Evolutionary conservation across 2,329 filamentous ascomycete species (phyloP).

Genomic region (Alternaria postmessia): DNA sequence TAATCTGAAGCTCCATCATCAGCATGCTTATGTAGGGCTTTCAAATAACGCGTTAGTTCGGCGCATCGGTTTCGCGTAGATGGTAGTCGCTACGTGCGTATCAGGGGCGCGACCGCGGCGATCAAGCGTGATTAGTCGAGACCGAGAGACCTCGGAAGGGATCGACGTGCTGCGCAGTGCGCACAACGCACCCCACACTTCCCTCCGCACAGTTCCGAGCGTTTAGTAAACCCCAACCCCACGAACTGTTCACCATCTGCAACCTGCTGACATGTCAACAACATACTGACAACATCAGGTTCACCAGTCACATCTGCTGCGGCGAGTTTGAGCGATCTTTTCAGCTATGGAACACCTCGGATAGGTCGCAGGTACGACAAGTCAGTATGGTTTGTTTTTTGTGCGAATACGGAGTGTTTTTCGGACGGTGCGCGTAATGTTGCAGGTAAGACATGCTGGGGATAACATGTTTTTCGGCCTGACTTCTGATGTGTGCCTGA

Average conservation of each 20-base stretch:
- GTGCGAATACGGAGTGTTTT: no score
- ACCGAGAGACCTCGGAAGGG: neutral
- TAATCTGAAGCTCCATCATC: neutral
- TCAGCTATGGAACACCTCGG: neutral
- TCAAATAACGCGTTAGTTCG: neutral
- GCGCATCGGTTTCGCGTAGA: neutral
- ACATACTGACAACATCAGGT: neutral
- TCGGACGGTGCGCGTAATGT: neutral
- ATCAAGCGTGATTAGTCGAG: neutral
- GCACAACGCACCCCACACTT: neutral
- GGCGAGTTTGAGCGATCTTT: neutral
- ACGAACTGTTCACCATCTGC: neutral
- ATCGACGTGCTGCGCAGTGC: neutral
- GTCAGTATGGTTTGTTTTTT: neutral
- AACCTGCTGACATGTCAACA: neutral
- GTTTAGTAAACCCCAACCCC: neutral
- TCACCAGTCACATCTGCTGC: fast-evolving
- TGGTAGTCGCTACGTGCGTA: neutral
- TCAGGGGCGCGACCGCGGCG: neutral
- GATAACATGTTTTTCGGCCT: no score
- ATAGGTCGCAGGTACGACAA: neutral
- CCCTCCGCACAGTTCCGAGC: neutral
- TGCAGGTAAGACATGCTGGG: neutral
- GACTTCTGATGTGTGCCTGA: no score
- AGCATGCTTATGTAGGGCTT: neutral